A percentile compares a stretch with the other conserved stretches of the same genome.
These are phyloP conservation scores for Claviceps maximensis DNA, from an alignment of 2,329 filamentous ascomycete genomes.

Conservation along the genomic window DNA sequence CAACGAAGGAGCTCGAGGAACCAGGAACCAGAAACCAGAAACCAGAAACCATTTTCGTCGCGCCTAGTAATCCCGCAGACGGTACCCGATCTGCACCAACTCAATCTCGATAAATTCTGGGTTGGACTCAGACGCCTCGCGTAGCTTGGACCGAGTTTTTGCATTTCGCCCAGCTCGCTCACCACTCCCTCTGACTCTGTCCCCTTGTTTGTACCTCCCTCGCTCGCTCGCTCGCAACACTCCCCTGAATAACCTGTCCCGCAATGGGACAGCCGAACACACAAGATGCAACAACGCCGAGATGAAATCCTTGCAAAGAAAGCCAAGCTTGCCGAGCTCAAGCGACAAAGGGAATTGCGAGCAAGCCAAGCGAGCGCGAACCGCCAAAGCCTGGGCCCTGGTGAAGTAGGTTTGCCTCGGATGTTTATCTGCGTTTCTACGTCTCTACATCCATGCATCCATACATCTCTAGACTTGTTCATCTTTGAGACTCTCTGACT, in stretches of 20 bases:
- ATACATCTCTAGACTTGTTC: neutral
- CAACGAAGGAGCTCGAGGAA: neutral
- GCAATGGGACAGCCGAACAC: conserved; percentile 34
- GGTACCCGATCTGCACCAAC: neutral
- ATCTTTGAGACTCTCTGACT: neutral
- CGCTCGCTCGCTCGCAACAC: neutral
- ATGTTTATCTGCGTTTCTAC: neutral
- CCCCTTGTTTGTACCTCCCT: neutral
- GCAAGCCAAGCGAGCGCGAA: conserved; percentile 60
- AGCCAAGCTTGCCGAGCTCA: conserved; percentile 92
- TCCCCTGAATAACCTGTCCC: conserved; percentile 18
- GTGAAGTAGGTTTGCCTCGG: conserved; percentile 47
- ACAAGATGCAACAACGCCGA: conserved; percentile 63
- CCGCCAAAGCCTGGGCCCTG: conserved; percentile 53
- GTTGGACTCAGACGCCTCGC: neutral
- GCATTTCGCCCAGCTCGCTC: neutral
- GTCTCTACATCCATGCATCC: neutral
- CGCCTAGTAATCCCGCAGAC: neutral
- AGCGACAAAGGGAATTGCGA: conserved; percentile 76
- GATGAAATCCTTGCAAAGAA: conserved; percentile 96
- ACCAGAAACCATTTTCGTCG: neutral
- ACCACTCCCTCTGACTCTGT: neutral
- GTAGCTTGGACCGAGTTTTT: neutral
- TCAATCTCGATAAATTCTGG: neutral
- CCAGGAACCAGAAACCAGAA: neutral